Evolutionary conservation across 1,139 yeast species (phyloP), one percentile per base, ranked within the genome.

Genomic region (Debaryomyces psychrophilus): DNA sequence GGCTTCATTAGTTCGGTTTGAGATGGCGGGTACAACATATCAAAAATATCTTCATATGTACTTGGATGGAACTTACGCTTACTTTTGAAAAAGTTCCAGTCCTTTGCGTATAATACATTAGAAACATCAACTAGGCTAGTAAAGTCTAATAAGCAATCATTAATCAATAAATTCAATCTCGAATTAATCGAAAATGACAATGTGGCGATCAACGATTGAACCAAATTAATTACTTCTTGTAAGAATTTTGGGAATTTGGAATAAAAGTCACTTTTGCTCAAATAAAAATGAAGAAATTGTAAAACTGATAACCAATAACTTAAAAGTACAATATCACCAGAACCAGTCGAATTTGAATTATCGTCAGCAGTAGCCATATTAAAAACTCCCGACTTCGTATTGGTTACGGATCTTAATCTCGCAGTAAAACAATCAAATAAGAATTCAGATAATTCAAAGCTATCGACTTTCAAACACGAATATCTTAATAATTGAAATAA

Each of bases 221-320:
- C 64, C 15, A 85, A 67, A 46, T 79, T 77, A 15, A 83, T 69
- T 29, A 86, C 47, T 50, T 84, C 88, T 57, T 84, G 90, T 43
- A 86, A 62, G 31, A 84, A 69, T 25, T 67, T 61, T 2, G 90
- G 89, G 54, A 82, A 78, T 39, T 67, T 67, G 18, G 63, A 56
- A 61, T 82, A 83, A 44, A 85, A 72, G 7, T 74, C 78, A 54
- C 79, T 84, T 51, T 83, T 79, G 44, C 76, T 64, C 31, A 86
- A 62, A 60, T 84, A 86, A 58, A 82, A 86, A 58, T 83, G 86
- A 45, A 87, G 63, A 55, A 83, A 85, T 52, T 85, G 87, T 36
- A 85, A 60, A 9, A 82, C 82, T 4, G 90, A 79, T 34, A 87
- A 72, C 92, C 93, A 86, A 59, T 85, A 86, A 51, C 92, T 83